Base-by-base conservation (phyloP, 2,329 filamentous ascomycete species). In the Penicillium janthinellum region DNA sequence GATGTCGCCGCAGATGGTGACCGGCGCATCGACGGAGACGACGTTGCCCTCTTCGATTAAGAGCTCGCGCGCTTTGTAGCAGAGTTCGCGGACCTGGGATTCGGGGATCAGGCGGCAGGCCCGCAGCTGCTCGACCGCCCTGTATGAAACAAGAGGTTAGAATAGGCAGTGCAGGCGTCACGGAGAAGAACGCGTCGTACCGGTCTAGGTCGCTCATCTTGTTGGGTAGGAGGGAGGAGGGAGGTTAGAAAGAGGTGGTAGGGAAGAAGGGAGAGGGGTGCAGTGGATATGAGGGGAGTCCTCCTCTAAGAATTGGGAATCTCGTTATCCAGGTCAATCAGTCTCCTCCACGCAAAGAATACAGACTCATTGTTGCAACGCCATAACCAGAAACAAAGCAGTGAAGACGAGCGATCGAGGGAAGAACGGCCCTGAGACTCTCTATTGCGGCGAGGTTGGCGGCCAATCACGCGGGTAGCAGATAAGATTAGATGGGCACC, bases 21-120 rank as follows among this genome's bases (percentile, higher is more conserved):
- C 94, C 22, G 94, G 94, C 62, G 94, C 94, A 74, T 94, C 90
- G 63, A 99, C 94, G 17, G 90, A 92, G 65, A 98, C 94, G 53
- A 98, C 94, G 75, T 99, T 98, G 66, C 92, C 94, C 80, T 99
- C 95, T 78, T 98, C 95, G 63, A 99, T 96, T 66, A 99, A 81
- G 56, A 99, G 85, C 81, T 99, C 95, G 65, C 95, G 87, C 54
- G 95, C 95, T 75, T 97, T 97, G 83, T 97, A 94, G 80, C 95
- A 98, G 69, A 99, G 85, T 79, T 99, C 94, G 74, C 94, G 90
- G 62, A 99, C 96, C 80, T 98, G 91, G 42, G 88, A 84, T 81
- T 99, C 95, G 63, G 95, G 94, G 69, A 99, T 99, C 57, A 94
- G 93, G 63, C 93, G 91, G 79, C 95, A 99, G 74, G 92, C 90